Base-by-base conservation (phyloP, 345 rosid species). In the Arabis hirsuta region DNA sequence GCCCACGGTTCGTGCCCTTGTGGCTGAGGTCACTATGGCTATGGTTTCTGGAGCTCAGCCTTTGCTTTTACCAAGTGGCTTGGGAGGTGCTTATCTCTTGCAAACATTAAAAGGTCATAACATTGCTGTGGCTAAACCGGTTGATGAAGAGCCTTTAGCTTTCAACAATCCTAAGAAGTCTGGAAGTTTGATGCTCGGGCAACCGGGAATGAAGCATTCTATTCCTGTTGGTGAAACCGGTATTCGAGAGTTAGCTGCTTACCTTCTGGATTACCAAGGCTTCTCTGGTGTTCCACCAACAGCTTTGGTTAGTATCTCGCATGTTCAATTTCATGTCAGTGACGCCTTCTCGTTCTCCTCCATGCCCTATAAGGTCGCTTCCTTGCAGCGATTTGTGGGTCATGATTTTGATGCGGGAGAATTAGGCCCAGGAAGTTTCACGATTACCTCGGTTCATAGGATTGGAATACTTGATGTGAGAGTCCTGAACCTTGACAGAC, bases 251-350 rank as follows among this genome's bases (percentile, higher is more conserved):
- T 62, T 88, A 62, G 94, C 98, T 61, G 96, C 94, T 36, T 92
- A 84, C 77, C 84, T 92, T 41, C 84, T 92, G 5, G 96, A 92
- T 68, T 85, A 85, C 73, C 85, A 45, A 16, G 88, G 89, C 26
- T 92, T 92, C 73, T 85, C 92, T 5, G 87, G 88, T 62, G 94
- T 92, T 80, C 98, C 98, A 73, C 85, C 88, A 3, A 92, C 96
- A 24, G 94, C 89, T 59, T 74, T 89, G 51, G 96, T 89, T 56
- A 88, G 88, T 76, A 81, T 89, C 34, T 76, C 88, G 22, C 84
- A 82, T 54, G 83, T 83, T 22, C 80, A 80, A 3, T 92, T 92
- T 73, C 80, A 85, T 70, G 86, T 83, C 45, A 86, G 84, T 8
- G 78, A 76, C n/a, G 53, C 79, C 42, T 76, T 57, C 67, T 43